These are phyloP conservation scores for Phellopilus nigrolimitatus DNA, from an alignment of 1,284 basidiomycete genomes.

Conservation along the genomic window DNA sequence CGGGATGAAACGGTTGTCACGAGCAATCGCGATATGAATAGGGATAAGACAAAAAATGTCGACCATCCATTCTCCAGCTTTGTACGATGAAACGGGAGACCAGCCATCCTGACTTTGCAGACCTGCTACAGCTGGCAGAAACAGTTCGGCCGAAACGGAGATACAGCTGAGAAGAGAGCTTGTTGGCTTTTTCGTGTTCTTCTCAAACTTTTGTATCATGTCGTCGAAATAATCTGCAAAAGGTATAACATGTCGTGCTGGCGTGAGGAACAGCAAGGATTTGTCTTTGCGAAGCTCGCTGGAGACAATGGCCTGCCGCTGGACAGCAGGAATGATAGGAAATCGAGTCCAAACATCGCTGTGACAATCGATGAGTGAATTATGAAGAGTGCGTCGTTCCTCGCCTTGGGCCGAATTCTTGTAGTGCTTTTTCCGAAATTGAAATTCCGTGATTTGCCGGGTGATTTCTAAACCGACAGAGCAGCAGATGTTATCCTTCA, in stretches of 20 bases:
- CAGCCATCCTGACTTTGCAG: constrained; percentile 22
- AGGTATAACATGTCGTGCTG: background rate
- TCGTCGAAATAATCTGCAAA: constrained; percentile 39
- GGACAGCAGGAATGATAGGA: constrained; percentile 52
- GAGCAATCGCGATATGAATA: constrained; percentile 54
- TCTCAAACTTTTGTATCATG: constrained; percentile 44
- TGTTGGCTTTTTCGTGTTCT: constrained; percentile 45
- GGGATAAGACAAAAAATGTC: constrained; percentile 59
- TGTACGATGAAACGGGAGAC: constrained; percentile 35
- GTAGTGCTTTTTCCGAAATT: constrained; percentile 40
- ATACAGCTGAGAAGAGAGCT: constrained; percentile 38
- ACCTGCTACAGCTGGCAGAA: constrained; percentile 21
- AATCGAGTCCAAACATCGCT: constrained; percentile 61
- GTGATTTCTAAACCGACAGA: constrained; percentile 49
- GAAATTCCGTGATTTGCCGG: constrained; percentile 48
- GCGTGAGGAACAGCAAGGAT: constrained; percentile 40
- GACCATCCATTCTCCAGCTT: constrained; percentile 58
- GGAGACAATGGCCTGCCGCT: constrained; percentile 40
- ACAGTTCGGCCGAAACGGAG: constrained; percentile 27
- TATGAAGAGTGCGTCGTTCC: constrained; percentile 33
- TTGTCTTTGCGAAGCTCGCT: constrained; percentile 28
- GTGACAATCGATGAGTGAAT: constrained; percentile 52
- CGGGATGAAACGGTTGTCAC: constrained; percentile 55
- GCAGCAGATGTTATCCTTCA: constrained; percentile 27
- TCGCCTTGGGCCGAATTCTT: constrained; percentile 19